Conservation (phyloP, 768 basidiomycete genomes). For the Cubamyces lactineus region DNA sequence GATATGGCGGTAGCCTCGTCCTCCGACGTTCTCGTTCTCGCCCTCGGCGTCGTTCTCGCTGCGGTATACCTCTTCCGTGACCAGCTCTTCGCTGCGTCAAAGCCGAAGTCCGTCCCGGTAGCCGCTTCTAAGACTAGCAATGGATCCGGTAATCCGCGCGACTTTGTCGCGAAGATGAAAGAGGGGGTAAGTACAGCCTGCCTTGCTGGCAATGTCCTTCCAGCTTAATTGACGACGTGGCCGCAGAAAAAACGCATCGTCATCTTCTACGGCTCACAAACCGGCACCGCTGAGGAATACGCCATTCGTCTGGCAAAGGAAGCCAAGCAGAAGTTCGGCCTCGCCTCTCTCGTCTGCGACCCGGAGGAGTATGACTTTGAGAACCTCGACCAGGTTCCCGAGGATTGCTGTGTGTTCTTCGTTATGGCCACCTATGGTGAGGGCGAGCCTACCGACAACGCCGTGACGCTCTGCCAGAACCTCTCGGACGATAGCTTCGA, state of each 20-base stretch:
- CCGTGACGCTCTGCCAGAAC: constrained; percentile 92
- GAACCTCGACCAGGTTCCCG: constrained; percentile 88
- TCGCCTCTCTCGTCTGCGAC: constrained; percentile 95
- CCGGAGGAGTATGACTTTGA: constrained; percentile 99
- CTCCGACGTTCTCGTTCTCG: constrained; percentile 74
- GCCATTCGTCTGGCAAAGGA: constrained; percentile 98
- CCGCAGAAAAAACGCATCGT: constrained; percentile 91
- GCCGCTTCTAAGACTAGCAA: constrained; percentile 45
- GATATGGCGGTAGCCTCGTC: constrained; percentile 64
- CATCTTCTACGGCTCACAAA: constrained; percentile 98
- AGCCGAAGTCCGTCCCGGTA: constrained; percentile 58
- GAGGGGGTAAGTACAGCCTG: constrained; percentile 67
- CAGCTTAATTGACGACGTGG: constrained; percentile 10
- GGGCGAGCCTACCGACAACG: constrained; percentile 98
- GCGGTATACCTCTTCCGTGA: constrained; percentile 84
- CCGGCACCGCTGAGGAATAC: constrained; percentile 97
- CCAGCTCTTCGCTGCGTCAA: constrained; percentile 70
- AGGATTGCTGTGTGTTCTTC: constrained; percentile 88
- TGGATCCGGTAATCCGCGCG: constrained; percentile 87
- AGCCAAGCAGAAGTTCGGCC: constrained; percentile 93
- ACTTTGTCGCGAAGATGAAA: constrained; percentile 95
- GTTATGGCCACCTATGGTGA: constrained; percentile 99
- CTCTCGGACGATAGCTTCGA: constrained; percentile 84
- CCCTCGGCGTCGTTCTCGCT: constrained; percentile 74
- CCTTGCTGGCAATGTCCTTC: not conserved